These are phyloP conservation scores for Leccinum variicolor DNA, from an alignment of 768 basidiomycete genomes.

Conservation along the genomic window DNA sequence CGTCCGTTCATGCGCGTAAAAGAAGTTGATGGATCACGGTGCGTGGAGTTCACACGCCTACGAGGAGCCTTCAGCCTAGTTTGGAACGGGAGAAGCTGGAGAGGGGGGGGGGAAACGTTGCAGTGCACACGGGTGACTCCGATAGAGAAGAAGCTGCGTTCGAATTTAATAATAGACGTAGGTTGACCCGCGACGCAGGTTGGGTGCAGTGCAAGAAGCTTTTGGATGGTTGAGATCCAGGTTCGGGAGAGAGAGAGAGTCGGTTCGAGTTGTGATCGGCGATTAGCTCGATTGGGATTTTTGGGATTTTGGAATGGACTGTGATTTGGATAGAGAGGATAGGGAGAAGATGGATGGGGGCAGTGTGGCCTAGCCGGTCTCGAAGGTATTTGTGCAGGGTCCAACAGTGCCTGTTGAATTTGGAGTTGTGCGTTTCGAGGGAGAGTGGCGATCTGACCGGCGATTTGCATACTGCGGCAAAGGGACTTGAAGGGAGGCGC, in stretches of 20 bases:
- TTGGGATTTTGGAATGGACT: neutral
- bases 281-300: neutral
- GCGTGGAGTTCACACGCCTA: neutral
- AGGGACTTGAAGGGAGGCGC: neutral
- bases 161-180: neutral
- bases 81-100: neutral
- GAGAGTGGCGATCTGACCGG: neutral
- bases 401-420: neutral
- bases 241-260: neutral
- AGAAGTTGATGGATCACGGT: neutral
- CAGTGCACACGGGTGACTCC: slow-evolving; percentile 4
- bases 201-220: slow-evolving; percentile 6
- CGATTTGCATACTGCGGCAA: neutral
- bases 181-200: neutral
- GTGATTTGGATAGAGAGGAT: neutral
- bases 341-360: neutral
- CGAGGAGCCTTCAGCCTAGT: neutral
- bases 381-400: neutral
- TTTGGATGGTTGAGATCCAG: slow-evolving; percentile 1
- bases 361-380: neutral
- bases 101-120: neutral
- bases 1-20: neutral
- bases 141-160: slow-evolving; percentile 3
- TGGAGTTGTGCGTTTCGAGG: neutral
- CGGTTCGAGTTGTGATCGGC: neutral